Base-by-base conservation (phyloP, 805 yeast species). In the Candida pseudoglaebosa region DNA sequence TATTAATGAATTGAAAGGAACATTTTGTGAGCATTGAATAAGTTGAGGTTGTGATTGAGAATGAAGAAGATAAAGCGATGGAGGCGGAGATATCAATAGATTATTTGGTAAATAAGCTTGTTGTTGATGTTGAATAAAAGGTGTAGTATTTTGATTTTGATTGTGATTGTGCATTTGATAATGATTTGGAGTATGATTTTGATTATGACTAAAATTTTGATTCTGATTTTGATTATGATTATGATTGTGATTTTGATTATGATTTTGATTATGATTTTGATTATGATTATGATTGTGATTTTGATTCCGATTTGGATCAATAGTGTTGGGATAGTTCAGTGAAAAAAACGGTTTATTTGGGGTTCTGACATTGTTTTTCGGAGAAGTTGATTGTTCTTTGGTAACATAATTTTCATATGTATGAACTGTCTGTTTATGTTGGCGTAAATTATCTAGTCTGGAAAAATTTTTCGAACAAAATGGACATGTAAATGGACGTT, bases 401-500 rank as follows among this genome's bases (percentile, higher is more conserved):
- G 48, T 48, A 12, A 40, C 32, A 28, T 49, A 61, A 29, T 52
- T 57, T 41, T 67, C 73, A 49, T 65, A 68, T 7, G 73, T 72
- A 45, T 69, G 73, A 28, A 69, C 74, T 2, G 96, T 84, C 54
- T 88, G 95, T 43, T 84, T 83, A 63, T 89, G 97, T 63, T 90
- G 97, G 43, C 96, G 73, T 45, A 90, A 70, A 57, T 90, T 90
- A 61, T 90, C 97, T 42, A 90, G 65, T 34, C 97, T 72, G 13
- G 89, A 80, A 56, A 89, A 89, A 54, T 78, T 75, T 54, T 89
- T 80, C 24, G 80, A 69, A 57, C 95, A 86, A 57, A 83, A 84
- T 35, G 82, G 83, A 59, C 97, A 89, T 38, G 84, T 79, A 58
- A 88, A 89, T 2, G 97, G 97, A 41, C 95, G 70, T 59, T 89